Conservation (phyloP, 1,139 yeast species). For the Suhomyces bokatorum region DNA sequence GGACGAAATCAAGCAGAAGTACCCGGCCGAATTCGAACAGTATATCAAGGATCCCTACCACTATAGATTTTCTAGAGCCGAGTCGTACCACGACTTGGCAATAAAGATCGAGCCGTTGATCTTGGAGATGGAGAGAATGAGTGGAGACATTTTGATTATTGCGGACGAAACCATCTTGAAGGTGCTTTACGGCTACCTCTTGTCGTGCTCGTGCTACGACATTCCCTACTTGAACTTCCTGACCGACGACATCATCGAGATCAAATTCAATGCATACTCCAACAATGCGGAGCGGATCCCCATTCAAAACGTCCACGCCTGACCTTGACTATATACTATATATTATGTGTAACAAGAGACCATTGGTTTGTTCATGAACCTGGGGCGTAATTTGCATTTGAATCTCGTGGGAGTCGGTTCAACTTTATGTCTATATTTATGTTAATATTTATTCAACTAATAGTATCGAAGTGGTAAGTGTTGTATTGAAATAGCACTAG, state of each 20-base stretch:
- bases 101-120: conserved; percentile 90
- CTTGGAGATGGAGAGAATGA: conserved; percentile 88
- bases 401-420: no score
- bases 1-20: conserved; percentile 57
- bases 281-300: conserved; percentile 60
- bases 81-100: conserved; percentile 93
- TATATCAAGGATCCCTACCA: conserved; percentile 83
- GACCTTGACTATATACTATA: background rate
- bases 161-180: conserved; percentile 91
- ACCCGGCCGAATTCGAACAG: conserved; percentile 69
- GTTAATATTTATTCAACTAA: no score
- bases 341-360: no score
- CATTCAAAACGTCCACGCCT: conserved; percentile 21
- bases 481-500: no score
- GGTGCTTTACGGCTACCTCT: conserved; percentile 88
- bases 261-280: conserved; percentile 84
- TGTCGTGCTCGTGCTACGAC: conserved; percentile 87
- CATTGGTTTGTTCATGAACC: no score
- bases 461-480: no score
- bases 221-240: conserved; percentile 80
- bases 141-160: conserved; percentile 82
- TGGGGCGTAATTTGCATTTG: no score
- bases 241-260: conserved; percentile 80
- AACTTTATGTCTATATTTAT: no score
- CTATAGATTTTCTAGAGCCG: conserved; percentile 88